Evolutionary conservation across 2,329 filamentous ascomycete species (phyloP), one percentile per base, ranked within the genome.

Genomic region (Sarocladium strictum): DNA sequence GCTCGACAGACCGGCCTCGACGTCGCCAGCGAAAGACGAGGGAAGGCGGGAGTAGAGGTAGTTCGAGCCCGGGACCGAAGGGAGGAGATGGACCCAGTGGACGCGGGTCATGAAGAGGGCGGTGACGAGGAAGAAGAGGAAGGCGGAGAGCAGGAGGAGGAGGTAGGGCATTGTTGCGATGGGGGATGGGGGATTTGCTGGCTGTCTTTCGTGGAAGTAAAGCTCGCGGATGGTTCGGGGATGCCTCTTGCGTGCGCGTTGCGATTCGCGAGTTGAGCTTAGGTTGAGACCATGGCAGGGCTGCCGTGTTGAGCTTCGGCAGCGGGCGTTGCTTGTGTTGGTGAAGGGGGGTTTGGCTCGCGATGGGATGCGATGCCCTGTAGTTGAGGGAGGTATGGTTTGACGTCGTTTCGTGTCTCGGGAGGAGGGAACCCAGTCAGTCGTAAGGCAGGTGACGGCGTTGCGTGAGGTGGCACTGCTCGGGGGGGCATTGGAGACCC

Each of bases 1-100:
- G 57, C 88, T 93, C 40, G 86, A 87, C 26, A 99, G 80, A 19
- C 94, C 94, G 15, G 89, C 86, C 70, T 97, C 93, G 56, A 94
- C 86, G 72, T 99, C 94, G 61, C 81, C 84, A 41, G 84, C 77
- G 74, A 97, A 99, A 51, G 81, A 85, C 15, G 78, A 78, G 0
- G 90, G 89, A 1, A 97, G 81, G 29, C 83, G 86, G 53, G 85
- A 79, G 75, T 97, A 97, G 63, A 90, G 72, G 68, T 86, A 85
- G 58, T 79, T 72, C 59, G 77, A 68, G 62, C 77, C 72, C 53
- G 78, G 77, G 61, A 47, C 76, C 67, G 56, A 80, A 74, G 86
- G 84, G 47, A 96, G 71, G 61, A 81, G 76, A 55, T 81, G 85
- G 43, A 87, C 73, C 94, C 94, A 97, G 72, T 78, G 78, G 55